A percentile compares a stretch with the other conserved stretches of the same genome.
These are phyloP conservation scores for Zymoseptoria pseudotritici DNA, from an alignment of 2,329 filamentous ascomycete species.

Conservation along the genomic window DNA sequence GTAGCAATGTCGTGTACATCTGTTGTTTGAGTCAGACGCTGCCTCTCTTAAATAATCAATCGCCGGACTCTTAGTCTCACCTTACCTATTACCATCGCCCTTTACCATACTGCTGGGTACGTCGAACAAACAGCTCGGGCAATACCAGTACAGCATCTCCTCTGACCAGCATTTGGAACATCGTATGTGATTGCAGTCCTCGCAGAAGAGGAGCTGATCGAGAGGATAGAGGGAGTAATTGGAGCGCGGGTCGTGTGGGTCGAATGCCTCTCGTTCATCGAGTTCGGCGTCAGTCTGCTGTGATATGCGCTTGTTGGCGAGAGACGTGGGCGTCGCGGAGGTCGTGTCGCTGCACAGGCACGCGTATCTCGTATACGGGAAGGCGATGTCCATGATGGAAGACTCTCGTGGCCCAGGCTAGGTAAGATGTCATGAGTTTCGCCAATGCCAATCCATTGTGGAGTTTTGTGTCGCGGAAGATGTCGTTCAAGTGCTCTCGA, in stretches of 20 bases:
- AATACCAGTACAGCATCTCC: constrained; percentile 92
- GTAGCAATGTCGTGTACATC: constrained; percentile 81
- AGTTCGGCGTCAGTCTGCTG: constrained; percentile 53
- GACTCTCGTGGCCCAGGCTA: not conserved
- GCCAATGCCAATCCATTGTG: not conserved
- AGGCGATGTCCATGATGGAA: constrained; percentile 45
- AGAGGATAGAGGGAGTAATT: constrained; percentile 90
- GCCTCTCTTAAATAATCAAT: not conserved
- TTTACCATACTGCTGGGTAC: constrained; percentile 88
- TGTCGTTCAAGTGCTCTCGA: not conserved
- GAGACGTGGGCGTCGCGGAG: constrained; percentile 26
- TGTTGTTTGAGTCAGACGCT: constrained; percentile 13
- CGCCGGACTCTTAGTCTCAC: constrained; percentile 16
- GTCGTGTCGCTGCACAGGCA: constrained; percentile 54
- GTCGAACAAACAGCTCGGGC: constrained; percentile 91
- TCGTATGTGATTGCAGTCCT: constrained; percentile 93
- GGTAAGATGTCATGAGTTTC: not conserved
- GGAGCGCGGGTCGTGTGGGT: constrained; percentile 74
- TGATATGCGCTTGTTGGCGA: constrained; percentile 32
- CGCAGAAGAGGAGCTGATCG: constrained; percentile 90
- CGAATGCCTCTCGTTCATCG: constrained; percentile 72
- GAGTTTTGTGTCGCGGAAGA: not conserved
- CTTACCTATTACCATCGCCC: constrained; percentile 82
- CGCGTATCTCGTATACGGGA: constrained; percentile 58
- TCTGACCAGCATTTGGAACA: constrained; percentile 88